These are phyloP conservation scores for Moelleriella libera DNA, from an alignment of 2,329 filamentous ascomycete genomes.

Conservation along the genomic window DNA sequence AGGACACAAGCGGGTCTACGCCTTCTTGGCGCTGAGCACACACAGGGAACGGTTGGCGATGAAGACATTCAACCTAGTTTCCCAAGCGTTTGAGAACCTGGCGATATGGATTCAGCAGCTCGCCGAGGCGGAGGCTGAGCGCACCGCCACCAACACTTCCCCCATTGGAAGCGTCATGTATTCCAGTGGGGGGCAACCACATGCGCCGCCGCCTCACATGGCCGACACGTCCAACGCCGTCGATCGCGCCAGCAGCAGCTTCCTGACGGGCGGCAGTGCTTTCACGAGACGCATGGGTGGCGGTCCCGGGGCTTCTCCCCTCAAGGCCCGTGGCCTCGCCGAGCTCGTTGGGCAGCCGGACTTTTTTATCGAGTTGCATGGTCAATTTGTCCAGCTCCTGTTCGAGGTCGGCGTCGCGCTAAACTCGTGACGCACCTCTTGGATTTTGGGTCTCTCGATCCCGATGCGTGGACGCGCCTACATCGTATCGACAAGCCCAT, in stretches of 20 bases:
- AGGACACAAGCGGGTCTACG: conserved; percentile 55
- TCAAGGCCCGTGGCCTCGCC: conserved; percentile 46
- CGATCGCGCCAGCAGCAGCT: conserved; percentile 36
- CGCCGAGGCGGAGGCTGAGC: conserved; percentile 48
- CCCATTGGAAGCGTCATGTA: conserved; percentile 24
- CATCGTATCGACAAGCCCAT: no score
- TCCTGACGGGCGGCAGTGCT: conserved; percentile 39
- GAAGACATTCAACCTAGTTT: conserved; percentile 50
- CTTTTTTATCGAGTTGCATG: conserved; percentile 54
- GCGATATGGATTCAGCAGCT: conserved; percentile 52
- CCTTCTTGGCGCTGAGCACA: conserved; percentile 50
- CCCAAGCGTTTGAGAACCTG: conserved; percentile 47
- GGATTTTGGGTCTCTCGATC: background rate
- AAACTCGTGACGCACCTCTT: conserved; percentile 22
- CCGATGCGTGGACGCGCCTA: no score
- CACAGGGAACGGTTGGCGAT: conserved; percentile 51
- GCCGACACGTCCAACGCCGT: conserved; percentile 16
- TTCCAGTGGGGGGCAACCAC: conserved; percentile 17
- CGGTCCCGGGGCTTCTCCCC: conserved; percentile 38
- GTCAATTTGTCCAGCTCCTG: conserved; percentile 47
- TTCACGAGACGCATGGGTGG: conserved; percentile 44
- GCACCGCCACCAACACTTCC: conserved; percentile 29
- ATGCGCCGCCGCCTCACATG: conserved; percentile 10
- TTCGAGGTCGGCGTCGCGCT: conserved; percentile 42
- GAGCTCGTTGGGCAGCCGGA: conserved; percentile 53